phyloP scores from a whole-genome alignment of 306 rosid genomes.

The Sesbania bispinosa region DNA sequence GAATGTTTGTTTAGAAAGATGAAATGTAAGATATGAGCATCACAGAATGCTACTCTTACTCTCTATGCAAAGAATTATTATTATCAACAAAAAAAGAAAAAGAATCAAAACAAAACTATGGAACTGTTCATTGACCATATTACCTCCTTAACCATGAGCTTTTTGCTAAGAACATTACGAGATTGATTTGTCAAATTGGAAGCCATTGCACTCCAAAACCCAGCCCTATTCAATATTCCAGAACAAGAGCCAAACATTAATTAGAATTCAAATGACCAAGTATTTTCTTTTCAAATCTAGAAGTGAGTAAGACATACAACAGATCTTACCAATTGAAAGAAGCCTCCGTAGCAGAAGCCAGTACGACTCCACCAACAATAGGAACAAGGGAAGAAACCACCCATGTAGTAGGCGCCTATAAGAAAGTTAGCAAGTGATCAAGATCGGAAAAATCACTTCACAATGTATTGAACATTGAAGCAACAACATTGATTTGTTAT shows the following conservation, averaged over 20 bases:
- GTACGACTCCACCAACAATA: slow-evolving; percentile 84
- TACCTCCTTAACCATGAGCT: slow-evolving; percentile 89
- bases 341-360: slow-evolving; percentile 84
- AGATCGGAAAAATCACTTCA: slow-evolving; percentile 1
- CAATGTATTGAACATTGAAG: background rate
- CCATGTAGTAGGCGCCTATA: slow-evolving; percentile 74
- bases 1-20: background rate
- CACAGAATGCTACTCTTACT: background rate
- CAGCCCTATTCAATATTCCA: slow-evolving; percentile 57
- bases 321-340: slow-evolving; percentile 81
- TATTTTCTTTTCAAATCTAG: background rate
- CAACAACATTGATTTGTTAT: too few species aligned
- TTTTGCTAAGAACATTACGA: slow-evolving; percentile 98
- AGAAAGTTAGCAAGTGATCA: background rate
- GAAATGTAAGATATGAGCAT: slow-evolving; percentile 1
- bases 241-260: slow-evolving; percentile 2
- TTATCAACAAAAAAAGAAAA: background rate
- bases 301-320: background rate
- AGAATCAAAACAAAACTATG: slow-evolving; percentile 7
- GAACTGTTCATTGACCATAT: background rate
- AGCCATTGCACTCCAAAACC: slow-evolving; percentile 99
- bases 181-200: slow-evolving; percentile 92
- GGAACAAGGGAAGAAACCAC: slow-evolving; percentile 83
- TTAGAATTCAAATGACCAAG: slow-evolving; percentile 16
- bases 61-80: background rate